Evolutionary conservation across 352 stramenopile species (phyloP).

Genomic region (Phytophthora hibernalis): DNA sequence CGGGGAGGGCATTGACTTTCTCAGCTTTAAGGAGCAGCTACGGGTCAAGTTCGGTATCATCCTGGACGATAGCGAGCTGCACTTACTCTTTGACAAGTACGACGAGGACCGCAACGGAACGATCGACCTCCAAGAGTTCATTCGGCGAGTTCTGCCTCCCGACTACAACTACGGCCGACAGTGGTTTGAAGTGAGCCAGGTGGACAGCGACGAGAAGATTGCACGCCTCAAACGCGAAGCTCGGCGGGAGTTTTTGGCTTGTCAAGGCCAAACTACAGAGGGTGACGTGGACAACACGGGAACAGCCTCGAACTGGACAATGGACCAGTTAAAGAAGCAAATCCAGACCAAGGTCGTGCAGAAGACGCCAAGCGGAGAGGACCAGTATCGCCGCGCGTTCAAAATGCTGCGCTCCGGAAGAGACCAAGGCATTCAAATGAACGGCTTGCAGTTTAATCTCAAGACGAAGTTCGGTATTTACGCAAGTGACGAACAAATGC

Average conservation of each 20-base stretch:
- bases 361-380: slow-evolving; percentile 76
- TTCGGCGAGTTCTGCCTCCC: slow-evolving; percentile 71
- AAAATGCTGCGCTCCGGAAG: slow-evolving; percentile 79
- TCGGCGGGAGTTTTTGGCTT: slow-evolving; percentile 65
- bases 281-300: slow-evolving; percentile 53
- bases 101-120: slow-evolving; percentile 81
- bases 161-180: slow-evolving; percentile 80
- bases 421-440: slow-evolving; percentile 72
- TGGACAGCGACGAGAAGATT: slow-evolving; percentile 72
- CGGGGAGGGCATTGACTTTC: slow-evolving; percentile 82
- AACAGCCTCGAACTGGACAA: slow-evolving; percentile 65
- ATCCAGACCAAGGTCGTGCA: slow-evolving; percentile 85
- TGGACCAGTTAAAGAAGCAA: slow-evolving; percentile 70
- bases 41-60: slow-evolving; percentile 85
- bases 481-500: slow-evolving; percentile 77
- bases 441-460: slow-evolving; percentile 79
- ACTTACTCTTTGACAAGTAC: slow-evolving; percentile 87
- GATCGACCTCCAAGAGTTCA: slow-evolving; percentile 88
- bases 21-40: slow-evolving; percentile 77
- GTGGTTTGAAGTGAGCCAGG: slow-evolving; percentile 80
- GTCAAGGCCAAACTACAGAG: slow-evolving; percentile 11
- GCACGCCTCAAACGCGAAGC: slow-evolving; percentile 62
- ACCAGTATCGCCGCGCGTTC: slow-evolving; percentile 82
- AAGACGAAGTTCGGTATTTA: slow-evolving; percentile 85
- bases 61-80: slow-evolving; percentile 71